Conservation (phyloP, 116 monocot genomes). For the Papilionanthe hybrid region DNA sequence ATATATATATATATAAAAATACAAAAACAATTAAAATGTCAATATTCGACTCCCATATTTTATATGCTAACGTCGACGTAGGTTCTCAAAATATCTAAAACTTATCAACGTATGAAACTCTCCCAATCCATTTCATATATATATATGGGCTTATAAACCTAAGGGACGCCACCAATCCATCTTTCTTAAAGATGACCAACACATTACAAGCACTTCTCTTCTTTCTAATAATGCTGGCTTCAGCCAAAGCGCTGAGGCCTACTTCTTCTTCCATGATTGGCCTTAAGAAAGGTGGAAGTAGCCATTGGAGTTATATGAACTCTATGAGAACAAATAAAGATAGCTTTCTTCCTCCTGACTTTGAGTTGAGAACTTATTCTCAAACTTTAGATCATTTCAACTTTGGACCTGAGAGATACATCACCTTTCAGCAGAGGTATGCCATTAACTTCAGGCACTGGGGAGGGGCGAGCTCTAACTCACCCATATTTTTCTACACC, state of each 20-base stretch:
- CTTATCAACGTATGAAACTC: no score
- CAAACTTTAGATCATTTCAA: slow-evolving; percentile 29
- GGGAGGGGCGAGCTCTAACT: slow-evolving; percentile 19
- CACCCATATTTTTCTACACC: slow-evolving; percentile 20
- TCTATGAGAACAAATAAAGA: neutral
- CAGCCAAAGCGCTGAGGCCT: neutral
- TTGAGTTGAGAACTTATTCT: neutral
- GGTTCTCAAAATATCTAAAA: no score
- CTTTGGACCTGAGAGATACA: slow-evolving; percentile 14
- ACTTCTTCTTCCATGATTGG: neutral
- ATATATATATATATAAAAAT: no score
- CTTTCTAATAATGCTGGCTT: neutral
- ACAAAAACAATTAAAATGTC: no score
- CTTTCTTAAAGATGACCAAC: no score
- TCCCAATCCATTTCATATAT: no score
- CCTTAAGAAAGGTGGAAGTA: neutral
- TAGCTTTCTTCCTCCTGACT: neutral
- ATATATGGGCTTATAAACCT: no score
- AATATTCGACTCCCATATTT: no score
- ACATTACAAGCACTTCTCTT: neutral
- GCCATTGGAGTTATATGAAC: neutral
- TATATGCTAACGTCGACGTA: no score
- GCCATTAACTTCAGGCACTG: slow-evolving; percentile 14
- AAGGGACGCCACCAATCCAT: no score
- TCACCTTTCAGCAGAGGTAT: slow-evolving; percentile 22